phyloP scores from a whole-genome alignment of 805 yeast species.

The Ogataea paraovalis region DNA sequence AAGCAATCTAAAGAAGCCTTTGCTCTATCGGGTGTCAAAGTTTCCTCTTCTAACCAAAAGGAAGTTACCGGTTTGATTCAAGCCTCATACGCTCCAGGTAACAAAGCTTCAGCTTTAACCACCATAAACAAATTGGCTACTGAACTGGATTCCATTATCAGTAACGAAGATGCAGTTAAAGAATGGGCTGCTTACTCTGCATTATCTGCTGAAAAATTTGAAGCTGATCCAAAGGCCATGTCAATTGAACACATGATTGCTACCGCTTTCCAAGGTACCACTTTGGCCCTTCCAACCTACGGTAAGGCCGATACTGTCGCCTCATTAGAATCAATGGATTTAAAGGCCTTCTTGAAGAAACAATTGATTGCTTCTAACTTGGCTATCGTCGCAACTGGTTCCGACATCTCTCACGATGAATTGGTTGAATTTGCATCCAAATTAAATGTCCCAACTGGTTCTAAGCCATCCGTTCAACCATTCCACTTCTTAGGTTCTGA shows the following conservation, averaged over 20 bases:
- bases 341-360: conserved; percentile 50
- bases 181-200: conserved; percentile 44
- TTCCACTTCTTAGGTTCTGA: conserved; percentile 81
- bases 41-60: conserved; percentile 51
- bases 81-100: conserved; percentile 59
- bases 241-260: conserved; percentile 75
- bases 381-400: conserved; percentile 65
- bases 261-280: conserved; percentile 83
- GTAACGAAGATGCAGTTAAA: conserved; percentile 41
- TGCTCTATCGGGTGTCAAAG: conserved; percentile 49
- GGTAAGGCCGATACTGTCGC: conserved; percentile 69
- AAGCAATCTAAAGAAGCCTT: conserved; percentile 31
- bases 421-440: conserved; percentile 63
- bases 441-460: conserved; percentile 46
- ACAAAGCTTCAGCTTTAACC: conserved; percentile 48
- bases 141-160: conserved; percentile 32
- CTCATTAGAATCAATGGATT: conserved; percentile 55
- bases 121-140: conserved; percentile 44
- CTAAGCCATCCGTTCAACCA: conserved; percentile 42
- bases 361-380: conserved; percentile 60
- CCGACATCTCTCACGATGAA: conserved; percentile 60
- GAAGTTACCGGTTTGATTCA: conserved; percentile 61
- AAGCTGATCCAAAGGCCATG: conserved; percentile 49
- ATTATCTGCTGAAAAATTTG: conserved; percentile 49
- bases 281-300: conserved; percentile 68